Percentiles rank a stretch among this genome's conserved stretches.
phyloP scores from a whole-genome alignment of 192 early-diverging fungal species.

The Phlyctochytrium arcticum region DNA sequence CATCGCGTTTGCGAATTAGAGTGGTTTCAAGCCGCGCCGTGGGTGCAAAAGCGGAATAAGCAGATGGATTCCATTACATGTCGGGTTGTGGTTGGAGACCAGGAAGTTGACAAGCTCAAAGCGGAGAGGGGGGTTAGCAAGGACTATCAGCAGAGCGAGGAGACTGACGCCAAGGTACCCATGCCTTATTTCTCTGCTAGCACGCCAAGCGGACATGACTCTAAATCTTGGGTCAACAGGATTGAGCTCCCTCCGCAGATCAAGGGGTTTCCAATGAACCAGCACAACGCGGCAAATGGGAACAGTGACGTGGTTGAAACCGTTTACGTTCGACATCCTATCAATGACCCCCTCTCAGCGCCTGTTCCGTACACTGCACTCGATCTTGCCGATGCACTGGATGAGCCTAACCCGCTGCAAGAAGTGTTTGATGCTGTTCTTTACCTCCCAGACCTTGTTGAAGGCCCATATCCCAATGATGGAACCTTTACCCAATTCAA shows the following conservation, averaged over 20 bases:
- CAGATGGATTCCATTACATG: neutral
- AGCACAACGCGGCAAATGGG: neutral
- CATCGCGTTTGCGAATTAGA: constrained; percentile 59
- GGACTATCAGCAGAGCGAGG: neutral
- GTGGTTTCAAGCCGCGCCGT: constrained; percentile 6
- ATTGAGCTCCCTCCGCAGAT: too few relatives aligned
- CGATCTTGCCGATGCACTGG: constrained; percentile 2
- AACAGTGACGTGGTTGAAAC: neutral
- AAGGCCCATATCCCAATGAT: too few relatives aligned
- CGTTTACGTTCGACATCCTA: neutral
- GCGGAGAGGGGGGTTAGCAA: too few relatives aligned
- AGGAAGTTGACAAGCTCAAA: neutral
- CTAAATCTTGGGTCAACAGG: too few relatives aligned
- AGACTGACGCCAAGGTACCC: neutral
- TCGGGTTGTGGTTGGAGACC: neutral
- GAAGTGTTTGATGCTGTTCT: constrained; percentile 4
- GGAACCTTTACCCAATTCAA: too few relatives aligned
- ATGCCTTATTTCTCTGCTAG: neutral
- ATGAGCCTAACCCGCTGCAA: constrained; percentile 2
- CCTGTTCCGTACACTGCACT: neutral
- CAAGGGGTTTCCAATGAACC: too few relatives aligned
- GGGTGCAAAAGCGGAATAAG: neutral
- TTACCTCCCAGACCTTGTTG: too few relatives aligned
- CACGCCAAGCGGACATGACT: too few relatives aligned
- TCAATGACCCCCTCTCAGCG: neutral